phyloP scores from a whole-genome alignment of 2,329 filamentous ascomycete genomes.

The Thielaviopsis euricoi region DNA sequence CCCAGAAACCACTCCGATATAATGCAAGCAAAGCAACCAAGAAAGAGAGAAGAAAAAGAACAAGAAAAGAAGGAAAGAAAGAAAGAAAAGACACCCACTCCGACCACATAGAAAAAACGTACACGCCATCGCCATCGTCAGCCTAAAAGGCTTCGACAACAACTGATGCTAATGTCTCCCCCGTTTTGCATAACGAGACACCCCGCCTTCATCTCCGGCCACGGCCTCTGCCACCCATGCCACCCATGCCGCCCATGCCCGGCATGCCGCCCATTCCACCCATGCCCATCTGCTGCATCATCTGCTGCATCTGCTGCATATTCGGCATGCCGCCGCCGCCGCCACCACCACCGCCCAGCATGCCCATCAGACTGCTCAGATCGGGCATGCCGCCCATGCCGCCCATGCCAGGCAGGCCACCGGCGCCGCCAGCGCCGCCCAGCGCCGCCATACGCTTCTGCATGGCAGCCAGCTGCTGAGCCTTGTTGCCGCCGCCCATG shows the following conservation, averaged over 20 bases:
- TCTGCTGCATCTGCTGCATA: slow-evolving; percentile 65
- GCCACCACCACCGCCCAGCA: slow-evolving; percentile 51
- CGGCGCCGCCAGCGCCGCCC: slow-evolving; percentile 49
- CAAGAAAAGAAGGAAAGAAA: neutral
- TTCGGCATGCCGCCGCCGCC: slow-evolving; percentile 48
- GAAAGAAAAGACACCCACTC: neutral
- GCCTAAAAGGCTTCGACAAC: too few species aligned
- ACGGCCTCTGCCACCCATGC: slow-evolving; percentile 14
- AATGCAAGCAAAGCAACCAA: neutral
- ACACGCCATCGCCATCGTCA: neutral
- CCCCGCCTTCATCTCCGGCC: slow-evolving; percentile 2
- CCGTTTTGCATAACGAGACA: neutral
- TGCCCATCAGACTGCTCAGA: slow-evolving; percentile 78
- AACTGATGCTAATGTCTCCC: too few species aligned
- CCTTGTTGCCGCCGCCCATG: slow-evolving; percentile 80
- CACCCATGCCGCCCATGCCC: slow-evolving; percentile 18
- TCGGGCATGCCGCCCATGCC: slow-evolving; percentile 86
- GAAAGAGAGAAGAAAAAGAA: neutral
- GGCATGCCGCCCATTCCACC: slow-evolving; percentile 23
- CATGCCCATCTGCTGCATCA: slow-evolving; percentile 60
- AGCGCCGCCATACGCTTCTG: slow-evolving; percentile 88
- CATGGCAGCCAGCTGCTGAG: slow-evolving; percentile 91
- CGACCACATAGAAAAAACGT: slow-evolving; percentile 3
- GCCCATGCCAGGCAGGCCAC: slow-evolving; percentile 34
- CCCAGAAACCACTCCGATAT: neutral